Conservation (phyloP, 2,329 filamentous ascomycete genomes). For the Stemphylium vesicarium region DNA sequence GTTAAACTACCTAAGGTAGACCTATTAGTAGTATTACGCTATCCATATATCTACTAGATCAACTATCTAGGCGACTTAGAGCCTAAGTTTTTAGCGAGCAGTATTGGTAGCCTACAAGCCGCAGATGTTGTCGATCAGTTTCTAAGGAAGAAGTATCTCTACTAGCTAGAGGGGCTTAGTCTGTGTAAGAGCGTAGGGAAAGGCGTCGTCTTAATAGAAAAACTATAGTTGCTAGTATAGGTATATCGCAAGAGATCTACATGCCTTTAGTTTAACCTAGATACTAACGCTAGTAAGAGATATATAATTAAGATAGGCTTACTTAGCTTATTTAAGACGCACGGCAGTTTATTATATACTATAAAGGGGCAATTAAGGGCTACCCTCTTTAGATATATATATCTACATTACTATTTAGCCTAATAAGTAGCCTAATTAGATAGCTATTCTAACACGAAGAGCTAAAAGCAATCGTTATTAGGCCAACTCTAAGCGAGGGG, state of each 20-base stretch:
- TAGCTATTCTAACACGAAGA: neutral
- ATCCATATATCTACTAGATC: too few species aligned
- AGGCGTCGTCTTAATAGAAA: constrained; percentile 18
- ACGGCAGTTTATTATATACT: constrained; percentile 24
- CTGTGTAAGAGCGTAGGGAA: constrained; percentile 18
- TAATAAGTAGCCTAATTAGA: neutral
- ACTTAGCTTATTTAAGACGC: constrained; percentile 15
- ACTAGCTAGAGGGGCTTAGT: constrained; percentile 22
- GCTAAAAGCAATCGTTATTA: neutral
- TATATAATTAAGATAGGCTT: neutral
- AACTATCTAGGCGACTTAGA: too few species aligned
- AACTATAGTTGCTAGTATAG: neutral
- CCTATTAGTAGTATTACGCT: too few species aligned
- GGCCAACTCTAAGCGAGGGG: neutral
- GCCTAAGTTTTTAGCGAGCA: too few species aligned
- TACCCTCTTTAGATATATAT: constrained; percentile 11
- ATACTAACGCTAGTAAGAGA: neutral
- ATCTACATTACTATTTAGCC: constrained; percentile 3
- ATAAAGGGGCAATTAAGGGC: constrained; percentile 19
- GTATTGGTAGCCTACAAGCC: neutral
- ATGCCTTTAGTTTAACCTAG: neutral
- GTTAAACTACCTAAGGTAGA: neutral
- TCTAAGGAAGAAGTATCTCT: neutral
- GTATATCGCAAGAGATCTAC: neutral
- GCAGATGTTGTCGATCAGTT: neutral